A percentile compares a stretch with the other conserved stretches of the same genome.
Conservation (phyloP, 2,329 filamentous ascomycete species). For the Zopfia rhizophila region DNA sequence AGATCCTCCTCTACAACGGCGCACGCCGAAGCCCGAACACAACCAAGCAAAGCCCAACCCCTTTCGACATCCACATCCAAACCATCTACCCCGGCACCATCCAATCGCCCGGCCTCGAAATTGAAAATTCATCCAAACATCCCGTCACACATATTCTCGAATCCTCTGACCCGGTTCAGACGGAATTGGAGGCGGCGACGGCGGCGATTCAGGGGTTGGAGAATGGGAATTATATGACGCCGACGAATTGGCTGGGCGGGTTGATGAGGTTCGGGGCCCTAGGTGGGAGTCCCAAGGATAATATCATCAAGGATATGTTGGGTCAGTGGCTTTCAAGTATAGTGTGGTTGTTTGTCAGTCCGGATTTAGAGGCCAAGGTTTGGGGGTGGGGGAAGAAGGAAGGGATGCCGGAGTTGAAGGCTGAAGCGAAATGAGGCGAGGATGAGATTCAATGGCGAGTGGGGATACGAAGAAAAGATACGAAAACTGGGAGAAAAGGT, state of each 20-base stretch:
- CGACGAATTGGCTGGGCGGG: constrained; percentile 76
- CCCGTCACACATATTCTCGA: constrained; percentile 82
- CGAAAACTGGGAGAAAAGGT: no score
- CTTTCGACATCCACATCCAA: constrained; percentile 80
- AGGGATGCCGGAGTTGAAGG: constrained; percentile 51
- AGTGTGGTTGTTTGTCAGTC: constrained; percentile 66
- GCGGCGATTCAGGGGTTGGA: constrained; percentile 79
- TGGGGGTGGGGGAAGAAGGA: constrained; percentile 68
- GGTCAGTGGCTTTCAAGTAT: constrained; percentile 64
- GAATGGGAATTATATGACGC: constrained; percentile 80
- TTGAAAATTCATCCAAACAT: constrained; percentile 83
- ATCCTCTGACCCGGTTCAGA: constrained; percentile 81
- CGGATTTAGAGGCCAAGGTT: constrained; percentile 67
- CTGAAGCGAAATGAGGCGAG: constrained; percentile 1
- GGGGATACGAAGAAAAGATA: no score
- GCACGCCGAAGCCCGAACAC: constrained; percentile 53
- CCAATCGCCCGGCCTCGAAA: constrained; percentile 75
- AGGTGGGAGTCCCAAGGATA: constrained; percentile 64
- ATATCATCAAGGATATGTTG: constrained; percentile 64
- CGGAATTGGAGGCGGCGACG: constrained; percentile 79
- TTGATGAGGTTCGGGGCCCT: constrained; percentile 73
- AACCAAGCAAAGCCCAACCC: constrained; percentile 52
- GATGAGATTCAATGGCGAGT: no score
- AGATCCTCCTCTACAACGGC: constrained; percentile 85
- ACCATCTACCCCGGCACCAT: constrained; percentile 88